Evolutionary conservation across 192 early-diverging fungal genomes (phyloP).

Genomic region (Chytriomyces sp.): DNA sequence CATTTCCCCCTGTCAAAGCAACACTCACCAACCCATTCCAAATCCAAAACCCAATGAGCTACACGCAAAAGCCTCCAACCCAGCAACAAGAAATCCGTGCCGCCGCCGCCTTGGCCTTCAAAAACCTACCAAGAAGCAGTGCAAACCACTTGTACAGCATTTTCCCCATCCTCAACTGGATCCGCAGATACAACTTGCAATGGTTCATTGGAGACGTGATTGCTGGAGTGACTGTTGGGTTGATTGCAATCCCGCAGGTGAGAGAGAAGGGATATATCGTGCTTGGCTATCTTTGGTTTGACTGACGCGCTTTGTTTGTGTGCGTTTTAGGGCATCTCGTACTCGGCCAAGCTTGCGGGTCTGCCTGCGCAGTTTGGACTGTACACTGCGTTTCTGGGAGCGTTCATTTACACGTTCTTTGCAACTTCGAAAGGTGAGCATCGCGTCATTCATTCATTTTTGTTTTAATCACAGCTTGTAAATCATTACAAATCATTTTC

Average conservation of each 20-base stretch:
- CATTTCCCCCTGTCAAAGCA: too few relatives aligned
- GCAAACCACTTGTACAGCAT: slow-evolving; percentile 29
- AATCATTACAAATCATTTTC: background rate
- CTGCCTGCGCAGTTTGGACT: slow-evolving; percentile 76
- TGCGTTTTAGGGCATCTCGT: slow-evolving; percentile 44
- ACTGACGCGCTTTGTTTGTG: slow-evolving; percentile 30
- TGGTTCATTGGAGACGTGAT: slow-evolving; percentile 74
- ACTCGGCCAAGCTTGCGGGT: slow-evolving; percentile 72
- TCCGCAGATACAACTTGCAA: slow-evolving; percentile 63
- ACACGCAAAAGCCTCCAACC: background rate
- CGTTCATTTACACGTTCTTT: slow-evolving; percentile 70
- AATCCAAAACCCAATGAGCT: too few relatives aligned
- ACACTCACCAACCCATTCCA: too few relatives aligned
- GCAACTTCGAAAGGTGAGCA: slow-evolving; percentile 76
- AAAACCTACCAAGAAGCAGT: background rate
- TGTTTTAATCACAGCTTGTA: background rate
- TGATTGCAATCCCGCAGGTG: slow-evolving; percentile 74
- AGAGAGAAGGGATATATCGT: too few relatives aligned
- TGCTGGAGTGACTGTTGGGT: slow-evolving; percentile 74
- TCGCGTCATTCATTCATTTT: too few relatives aligned
- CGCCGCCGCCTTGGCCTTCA: background rate
- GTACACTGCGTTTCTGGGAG: slow-evolving; percentile 75
- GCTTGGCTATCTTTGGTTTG: background rate
- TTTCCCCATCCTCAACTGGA: slow-evolving; percentile 60
- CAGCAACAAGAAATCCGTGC: background rate